A percentile compares a stretch with the other conserved stretches of the same genome.
Evolutionary conservation across 2,329 filamentous ascomycete genomes (phyloP).

Genomic region (Trichoderma sp.): DNA sequence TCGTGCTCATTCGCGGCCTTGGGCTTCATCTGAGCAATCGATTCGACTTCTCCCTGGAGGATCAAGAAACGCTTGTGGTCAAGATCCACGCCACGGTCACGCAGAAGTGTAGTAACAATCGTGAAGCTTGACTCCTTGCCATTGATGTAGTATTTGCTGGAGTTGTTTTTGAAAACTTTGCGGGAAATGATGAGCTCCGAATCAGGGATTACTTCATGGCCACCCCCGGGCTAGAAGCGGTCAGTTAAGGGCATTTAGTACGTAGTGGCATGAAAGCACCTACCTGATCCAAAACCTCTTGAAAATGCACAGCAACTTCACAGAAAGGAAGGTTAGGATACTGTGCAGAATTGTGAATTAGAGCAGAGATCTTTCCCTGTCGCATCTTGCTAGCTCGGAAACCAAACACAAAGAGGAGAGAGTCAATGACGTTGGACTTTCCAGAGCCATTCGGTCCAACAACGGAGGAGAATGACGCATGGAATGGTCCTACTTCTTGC

Average conservation of each 20-base stretch:
- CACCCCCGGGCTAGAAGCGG: constrained; percentile 63
- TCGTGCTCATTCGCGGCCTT: constrained; percentile 95
- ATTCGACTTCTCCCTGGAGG: constrained; percentile 95
- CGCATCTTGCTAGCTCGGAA: constrained; percentile 99
- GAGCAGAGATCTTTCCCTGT: constrained; percentile 94
- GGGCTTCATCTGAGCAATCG: constrained; percentile 98
- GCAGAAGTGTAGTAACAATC: constrained; percentile 81
- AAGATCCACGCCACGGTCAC: constrained; percentile 86
- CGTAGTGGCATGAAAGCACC: constrained; percentile 30
- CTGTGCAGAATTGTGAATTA: constrained; percentile 95
- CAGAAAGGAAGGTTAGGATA: constrained; percentile 84
- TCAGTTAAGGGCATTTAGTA: not conserved
- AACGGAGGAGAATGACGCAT: constrained; percentile 95
- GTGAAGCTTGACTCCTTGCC: constrained; percentile 89
- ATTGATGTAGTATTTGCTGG: constrained; percentile 98
- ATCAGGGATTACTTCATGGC: constrained; percentile 74
- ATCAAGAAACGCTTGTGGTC: constrained; percentile 99
- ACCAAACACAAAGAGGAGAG: constrained; percentile 96
- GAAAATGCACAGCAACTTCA: constrained; percentile 95
- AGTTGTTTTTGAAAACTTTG: constrained; percentile 95
- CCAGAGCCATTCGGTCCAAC: constrained; percentile 97
- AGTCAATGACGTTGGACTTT: constrained; percentile 99
- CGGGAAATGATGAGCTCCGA: constrained; percentile 87
- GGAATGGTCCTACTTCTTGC: constrained; percentile 95
- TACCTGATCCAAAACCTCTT: constrained; percentile 86